These are phyloP conservation scores for Acanthamoeba pearcei DNA, from an alignment of 208 protist species.

Conservation along the genomic window DNA sequence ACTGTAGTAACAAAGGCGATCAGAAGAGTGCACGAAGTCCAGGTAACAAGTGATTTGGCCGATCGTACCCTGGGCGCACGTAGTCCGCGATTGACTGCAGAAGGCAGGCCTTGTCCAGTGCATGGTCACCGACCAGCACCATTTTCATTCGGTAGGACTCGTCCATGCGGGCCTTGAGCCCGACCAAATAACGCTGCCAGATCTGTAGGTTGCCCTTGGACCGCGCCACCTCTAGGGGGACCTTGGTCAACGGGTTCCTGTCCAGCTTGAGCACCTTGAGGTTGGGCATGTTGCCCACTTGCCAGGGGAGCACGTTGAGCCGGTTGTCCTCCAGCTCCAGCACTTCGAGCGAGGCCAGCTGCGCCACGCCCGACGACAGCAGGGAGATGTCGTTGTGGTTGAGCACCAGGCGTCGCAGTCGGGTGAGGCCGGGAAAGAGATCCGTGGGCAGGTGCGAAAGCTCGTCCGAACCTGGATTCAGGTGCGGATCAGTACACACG, in stretches of 20 bases:
- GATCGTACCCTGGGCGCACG: background rate
- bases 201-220: conserved; percentile 38
- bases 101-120: background rate
- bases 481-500: background rate
- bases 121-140: conserved; percentile 10
- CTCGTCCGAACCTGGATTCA: conserved; percentile 30
- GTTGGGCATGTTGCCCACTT: conserved; percentile 31
- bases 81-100: conserved; percentile 41
- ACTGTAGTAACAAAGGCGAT: background rate
- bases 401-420: conserved; percentile 44
- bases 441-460: conserved; percentile 31
- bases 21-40: too few relatives aligned
- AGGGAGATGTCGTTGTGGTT: conserved; percentile 67
- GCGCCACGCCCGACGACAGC: conserved; percentile 33
- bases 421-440: conserved; percentile 49
- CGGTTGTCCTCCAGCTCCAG: conserved; percentile 66
- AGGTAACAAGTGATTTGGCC: too few relatives aligned
- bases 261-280: conserved; percentile 65
- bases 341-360: conserved; percentile 55
- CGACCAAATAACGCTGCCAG: conserved; percentile 20
- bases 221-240: conserved; percentile 1
- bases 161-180: conserved; percentile 66
- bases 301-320: conserved; percentile 66
- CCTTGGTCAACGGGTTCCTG: conserved; percentile 51
- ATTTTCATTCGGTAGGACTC: conserved; percentile 72